Evolutionary conservation across 192 early-diverging fungal genomes (phyloP).

Genomic region (Jimgerdemannia flammicorona): DNA sequence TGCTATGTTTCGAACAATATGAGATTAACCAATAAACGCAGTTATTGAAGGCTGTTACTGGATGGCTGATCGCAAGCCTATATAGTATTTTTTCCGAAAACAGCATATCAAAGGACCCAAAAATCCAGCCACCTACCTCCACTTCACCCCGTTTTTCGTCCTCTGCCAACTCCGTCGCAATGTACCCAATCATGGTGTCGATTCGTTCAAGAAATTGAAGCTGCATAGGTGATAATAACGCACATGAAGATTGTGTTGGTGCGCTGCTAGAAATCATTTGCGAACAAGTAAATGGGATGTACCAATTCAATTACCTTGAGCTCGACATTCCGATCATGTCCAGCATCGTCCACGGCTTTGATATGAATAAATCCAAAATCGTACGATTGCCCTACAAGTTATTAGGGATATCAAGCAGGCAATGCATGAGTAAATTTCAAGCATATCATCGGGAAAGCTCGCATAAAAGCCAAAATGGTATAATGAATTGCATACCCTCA

Average conservation of each 20-base stretch:
- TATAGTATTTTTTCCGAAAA: not conserved
- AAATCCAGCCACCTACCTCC: conserved; percentile 2
- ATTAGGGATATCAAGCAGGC: not conserved
- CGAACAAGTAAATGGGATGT: no score
- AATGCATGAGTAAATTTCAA: not conserved
- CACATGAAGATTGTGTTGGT: no score
- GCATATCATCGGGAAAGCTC: not conserved
- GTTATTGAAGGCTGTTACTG: not conserved
- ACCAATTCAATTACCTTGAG: conserved; percentile 11
- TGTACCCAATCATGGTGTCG: conserved; percentile 8
- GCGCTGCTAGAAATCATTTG: no score
- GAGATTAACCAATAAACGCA: no score
- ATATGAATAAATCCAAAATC: conserved; percentile 34
- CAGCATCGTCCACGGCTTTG: conserved; percentile 34
- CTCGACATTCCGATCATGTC: conserved; percentile 20
- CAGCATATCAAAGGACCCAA: no score
- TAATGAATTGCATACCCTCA: not conserved
- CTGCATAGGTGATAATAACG: not conserved
- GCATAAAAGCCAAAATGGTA: not conserved
- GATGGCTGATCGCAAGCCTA: not conserved
- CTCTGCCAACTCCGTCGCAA: not conserved
- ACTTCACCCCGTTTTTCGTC: not conserved
- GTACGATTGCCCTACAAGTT: not conserved
- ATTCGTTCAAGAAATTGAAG: conserved; percentile 10
- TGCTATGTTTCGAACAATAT: conserved; percentile 1